Conservation (phyloP, 768 basidiomycete genomes). For the Rhizopogon roseolus region DNA sequence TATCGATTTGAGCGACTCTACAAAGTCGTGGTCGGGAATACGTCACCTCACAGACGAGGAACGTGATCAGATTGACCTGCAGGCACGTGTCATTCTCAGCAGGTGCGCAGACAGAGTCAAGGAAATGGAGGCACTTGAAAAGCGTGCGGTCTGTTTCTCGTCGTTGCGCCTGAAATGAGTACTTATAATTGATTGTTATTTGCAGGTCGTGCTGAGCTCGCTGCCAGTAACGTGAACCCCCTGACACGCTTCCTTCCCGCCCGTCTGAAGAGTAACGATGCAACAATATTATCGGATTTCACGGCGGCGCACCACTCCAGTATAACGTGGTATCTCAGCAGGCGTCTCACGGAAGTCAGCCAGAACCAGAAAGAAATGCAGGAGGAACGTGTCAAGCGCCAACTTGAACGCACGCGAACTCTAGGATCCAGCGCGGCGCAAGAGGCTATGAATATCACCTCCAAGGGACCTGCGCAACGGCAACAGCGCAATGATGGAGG, state of each 20-base stretch:
- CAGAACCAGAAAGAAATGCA: slow-evolving; percentile 84
- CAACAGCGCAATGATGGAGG: slow-evolving; percentile 10
- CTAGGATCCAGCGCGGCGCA: slow-evolving; percentile 77
- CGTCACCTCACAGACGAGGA: slow-evolving; percentile 83
- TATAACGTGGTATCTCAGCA: slow-evolving; percentile 87
- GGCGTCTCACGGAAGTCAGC: slow-evolving; percentile 74
- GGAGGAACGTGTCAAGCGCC: slow-evolving; percentile 87
- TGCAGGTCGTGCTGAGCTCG: slow-evolving; percentile 63
- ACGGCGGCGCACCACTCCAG: slow-evolving; percentile 89
- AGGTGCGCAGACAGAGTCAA: slow-evolving; percentile 84
- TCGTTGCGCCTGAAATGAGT: slow-evolving; percentile 10
- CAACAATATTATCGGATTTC: slow-evolving; percentile 50
- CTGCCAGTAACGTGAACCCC: slow-evolving; percentile 59
- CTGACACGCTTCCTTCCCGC: slow-evolving; percentile 68
- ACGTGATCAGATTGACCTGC: slow-evolving; percentile 92
- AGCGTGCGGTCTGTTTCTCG: slow-evolving; percentile 53
- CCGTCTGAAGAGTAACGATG: slow-evolving; percentile 59
- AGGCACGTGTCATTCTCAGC: slow-evolving; percentile 80
- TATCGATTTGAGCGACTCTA: slow-evolving; percentile 50
- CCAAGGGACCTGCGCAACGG: slow-evolving; percentile 22
- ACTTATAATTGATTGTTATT: slow-evolving; percentile 7
- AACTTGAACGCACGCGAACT: slow-evolving; percentile 77
- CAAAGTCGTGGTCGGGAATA: slow-evolving; percentile 57
- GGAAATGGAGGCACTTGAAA: slow-evolving; percentile 85
- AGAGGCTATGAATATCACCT: slow-evolving; percentile 47